A percentile compares a stretch with the other conserved stretches of the same genome.
These are phyloP conservation scores for Miscanthus sacchariflorus DNA, from an alignment of 202 grass and related monocot genomes.

Conservation along the genomic window DNA sequence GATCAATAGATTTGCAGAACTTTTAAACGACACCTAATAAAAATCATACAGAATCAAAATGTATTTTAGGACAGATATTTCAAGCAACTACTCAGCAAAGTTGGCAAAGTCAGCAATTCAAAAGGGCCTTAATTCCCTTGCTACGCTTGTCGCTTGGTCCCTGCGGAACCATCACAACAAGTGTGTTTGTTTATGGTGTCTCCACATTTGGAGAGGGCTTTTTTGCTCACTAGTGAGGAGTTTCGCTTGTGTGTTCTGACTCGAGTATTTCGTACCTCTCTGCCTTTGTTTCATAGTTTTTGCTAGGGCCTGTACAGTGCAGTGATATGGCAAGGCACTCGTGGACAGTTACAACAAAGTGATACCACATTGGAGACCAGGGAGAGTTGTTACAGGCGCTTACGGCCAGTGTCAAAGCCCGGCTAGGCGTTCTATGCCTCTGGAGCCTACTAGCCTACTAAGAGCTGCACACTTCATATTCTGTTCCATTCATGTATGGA, in stretches of 20 bases:
- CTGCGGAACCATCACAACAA: not conserved
- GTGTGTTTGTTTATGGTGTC: not conserved
- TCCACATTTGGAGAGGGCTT: not conserved
- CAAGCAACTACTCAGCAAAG: not conserved
- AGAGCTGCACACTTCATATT: not conserved
- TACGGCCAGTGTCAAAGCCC: not conserved
- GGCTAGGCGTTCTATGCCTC: not conserved
- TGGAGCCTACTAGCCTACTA: not conserved
- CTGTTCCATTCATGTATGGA: not conserved
- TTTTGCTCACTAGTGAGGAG: not conserved
- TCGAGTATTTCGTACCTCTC: not conserved
- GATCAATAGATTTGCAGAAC: not conserved
- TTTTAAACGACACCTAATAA: not conserved
- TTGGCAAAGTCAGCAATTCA: not conserved
- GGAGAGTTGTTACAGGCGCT: not conserved
- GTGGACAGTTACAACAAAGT: not conserved
- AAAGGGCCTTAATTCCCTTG: not conserved
- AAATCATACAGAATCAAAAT: not conserved
- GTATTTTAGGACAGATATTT: constrained; percentile 14
- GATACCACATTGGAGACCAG: not conserved
- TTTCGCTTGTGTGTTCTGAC: not conserved
- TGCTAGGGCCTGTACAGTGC: not conserved
- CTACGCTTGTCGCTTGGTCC: not conserved
- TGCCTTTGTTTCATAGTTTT: not conserved
- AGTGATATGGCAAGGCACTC: not conserved